These are phyloP conservation scores for Cytospora mali DNA, from an alignment of 2,329 filamentous ascomycete species.

Conservation along the genomic window DNA sequence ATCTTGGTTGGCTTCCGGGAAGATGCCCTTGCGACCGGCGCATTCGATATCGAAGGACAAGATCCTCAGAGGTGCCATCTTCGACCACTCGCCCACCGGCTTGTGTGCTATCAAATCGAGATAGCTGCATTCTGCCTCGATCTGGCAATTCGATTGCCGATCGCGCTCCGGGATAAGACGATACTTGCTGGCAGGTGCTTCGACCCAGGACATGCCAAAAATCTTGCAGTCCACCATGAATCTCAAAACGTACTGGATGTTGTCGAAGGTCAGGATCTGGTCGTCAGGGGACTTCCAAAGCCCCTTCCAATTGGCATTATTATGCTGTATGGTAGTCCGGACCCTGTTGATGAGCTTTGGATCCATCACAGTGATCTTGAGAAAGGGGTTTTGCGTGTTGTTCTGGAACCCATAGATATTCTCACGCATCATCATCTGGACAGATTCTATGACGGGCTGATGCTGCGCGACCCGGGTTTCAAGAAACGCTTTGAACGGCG, in stretches of 20 bases:
- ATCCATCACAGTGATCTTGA: slow-evolving; percentile 91
- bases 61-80: slow-evolving; percentile 92
- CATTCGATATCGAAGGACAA: slow-evolving; percentile 99
- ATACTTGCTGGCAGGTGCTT: slow-evolving; percentile 76
- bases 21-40: slow-evolving; percentile 94
- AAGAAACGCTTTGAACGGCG: slow-evolving; percentile 76
- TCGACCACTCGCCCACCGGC: slow-evolving; percentile 92
- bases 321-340: slow-evolving; percentile 72
- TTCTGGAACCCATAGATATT: slow-evolving; percentile 95
- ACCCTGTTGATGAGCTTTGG: slow-evolving; percentile 81
- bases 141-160: slow-evolving; percentile 91
- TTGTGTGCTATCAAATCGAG: slow-evolving; percentile 82
- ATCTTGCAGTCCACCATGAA: slow-evolving; percentile 99
- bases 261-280: slow-evolving; percentile 90
- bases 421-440: slow-evolving; percentile 81
- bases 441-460: slow-evolving; percentile 74
- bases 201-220: slow-evolving; percentile 96
- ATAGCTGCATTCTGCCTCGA: slow-evolving; percentile 86
- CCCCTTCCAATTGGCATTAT: slow-evolving; percentile 83
- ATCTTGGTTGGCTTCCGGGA: slow-evolving; percentile 88
- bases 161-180: slow-evolving; percentile 65
- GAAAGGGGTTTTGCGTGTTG: slow-evolving; percentile 85
- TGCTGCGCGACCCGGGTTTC: slow-evolving; percentile 77
- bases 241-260: slow-evolving; percentile 88
- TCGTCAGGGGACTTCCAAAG: slow-evolving; percentile 75